Base-by-base conservation (phyloP, 352 stramenopile species). In the Phytophthora capsici region DNA sequence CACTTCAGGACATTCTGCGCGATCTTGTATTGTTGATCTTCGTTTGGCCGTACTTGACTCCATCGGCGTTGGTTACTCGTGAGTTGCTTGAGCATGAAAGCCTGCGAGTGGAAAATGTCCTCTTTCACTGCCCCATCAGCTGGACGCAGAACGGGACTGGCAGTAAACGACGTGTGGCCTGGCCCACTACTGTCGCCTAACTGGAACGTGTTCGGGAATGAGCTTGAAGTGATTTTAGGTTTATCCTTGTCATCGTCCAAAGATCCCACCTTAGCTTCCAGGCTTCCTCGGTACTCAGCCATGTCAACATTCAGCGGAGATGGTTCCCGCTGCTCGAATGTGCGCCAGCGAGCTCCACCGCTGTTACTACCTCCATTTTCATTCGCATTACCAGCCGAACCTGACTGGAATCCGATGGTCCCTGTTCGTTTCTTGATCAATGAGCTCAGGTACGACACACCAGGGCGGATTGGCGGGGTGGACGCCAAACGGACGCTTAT, bases 61-160 rank as follows among this genome's bases (percentile, higher is more conserved):
- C 97, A 99, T 52, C 97, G 82, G 12, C 97, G 86, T 48, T 98
- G 86, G 77, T 99, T 99, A 46, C 84, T 94, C 16, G 88, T 96
- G 25, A 96, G 71, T 57, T 92, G 84, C 65, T 86, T 90, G 32
- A 90, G 75, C 36, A 93, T 90, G 59, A 78, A 89, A 13, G 79
- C 83, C 44, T 91, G 82, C 6, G 83, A 89, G 48, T 86, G 82
- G 46, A 94, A 94, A 41, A 94, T 70, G 28, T 89, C 82, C 8
- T 90, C 85, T 63, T 89, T 88, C 19, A 64, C 71, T 10, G 61
- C 73, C 13, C 51, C 68, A 17, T 90, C 82, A 4, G 62, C 71
- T 9, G 74, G 71, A 13, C 81, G 66, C 26, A 93, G 51, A 17
- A 88, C 82, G 4, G 84, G 84, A 47, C 82, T 91, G 7, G 75